A percentile compares a stretch with the other conserved stretches of the same genome.
These are phyloP conservation scores for Rosa hybrid DNA, from an alignment of 331 rosid species.

Conservation along the genomic window DNA sequence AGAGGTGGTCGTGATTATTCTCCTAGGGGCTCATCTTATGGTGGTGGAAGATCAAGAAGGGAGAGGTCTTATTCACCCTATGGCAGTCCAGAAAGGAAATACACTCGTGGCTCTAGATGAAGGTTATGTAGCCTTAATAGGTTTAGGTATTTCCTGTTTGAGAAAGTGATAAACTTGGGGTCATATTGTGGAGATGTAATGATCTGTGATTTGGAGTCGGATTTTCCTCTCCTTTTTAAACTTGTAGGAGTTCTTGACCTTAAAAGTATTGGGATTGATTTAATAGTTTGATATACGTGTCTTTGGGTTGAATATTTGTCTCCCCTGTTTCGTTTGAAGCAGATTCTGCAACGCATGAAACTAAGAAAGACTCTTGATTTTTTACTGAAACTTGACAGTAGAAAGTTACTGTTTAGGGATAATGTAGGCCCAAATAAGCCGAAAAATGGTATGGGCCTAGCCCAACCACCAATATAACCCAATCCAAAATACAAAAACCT, in stretches of 20 bases:
- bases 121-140: slow-evolving; percentile 7
- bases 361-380: too few relatives aligned
- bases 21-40: slow-evolving; percentile 65
- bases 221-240: not conserved
- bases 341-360: too few relatives aligned
- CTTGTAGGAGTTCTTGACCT: not conserved
- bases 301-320: not conserved
- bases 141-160: not conserved
- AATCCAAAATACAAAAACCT: not conserved
- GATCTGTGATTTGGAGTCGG: slow-evolving; percentile 1
- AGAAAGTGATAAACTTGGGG: not conserved
- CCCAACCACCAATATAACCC: not conserved
- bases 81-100: slow-evolving; percentile 78
- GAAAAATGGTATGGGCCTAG: not conserved
- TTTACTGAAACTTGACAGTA: too few relatives aligned
- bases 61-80: slow-evolving; percentile 82
- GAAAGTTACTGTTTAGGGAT: too few relatives aligned
- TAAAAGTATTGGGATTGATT: not conserved
- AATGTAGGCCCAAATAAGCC: not conserved
- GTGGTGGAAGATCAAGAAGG: slow-evolving; percentile 81
- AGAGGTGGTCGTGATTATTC: slow-evolving; percentile 78
- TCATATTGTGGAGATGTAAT: not conserved
- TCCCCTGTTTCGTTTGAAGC: too few relatives aligned
- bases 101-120: slow-evolving; percentile 69
- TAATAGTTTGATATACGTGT: not conserved